A percentile compares a stretch with the other conserved stretches of the same genome.
Conservation (phyloP, 306 rosid species). For the Corylus heterophylla region DNA sequence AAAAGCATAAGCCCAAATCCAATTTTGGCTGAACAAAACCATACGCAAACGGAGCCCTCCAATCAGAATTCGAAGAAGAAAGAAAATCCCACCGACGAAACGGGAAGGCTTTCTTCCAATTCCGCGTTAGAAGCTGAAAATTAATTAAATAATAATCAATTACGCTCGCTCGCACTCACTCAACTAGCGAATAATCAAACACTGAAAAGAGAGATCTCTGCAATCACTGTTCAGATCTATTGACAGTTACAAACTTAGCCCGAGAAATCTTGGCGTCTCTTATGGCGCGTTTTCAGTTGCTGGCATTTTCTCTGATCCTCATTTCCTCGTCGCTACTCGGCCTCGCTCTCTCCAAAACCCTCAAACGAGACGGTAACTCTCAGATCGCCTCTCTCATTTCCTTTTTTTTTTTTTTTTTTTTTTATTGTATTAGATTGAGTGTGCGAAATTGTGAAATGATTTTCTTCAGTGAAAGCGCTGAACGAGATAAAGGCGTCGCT, state of each 20-base stretch:
- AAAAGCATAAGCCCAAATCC: neutral
- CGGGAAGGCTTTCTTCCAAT: neutral
- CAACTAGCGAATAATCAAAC: constrained; percentile 26
- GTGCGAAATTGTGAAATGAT: constrained; percentile 13
- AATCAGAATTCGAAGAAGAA: neutral
- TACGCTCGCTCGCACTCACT: neutral
- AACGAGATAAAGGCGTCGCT: constrained; percentile 98
- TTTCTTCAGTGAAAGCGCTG: constrained; percentile 81
- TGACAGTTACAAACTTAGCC: neutral
- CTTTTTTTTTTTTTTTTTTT: neutral
- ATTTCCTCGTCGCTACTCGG: constrained; percentile 40
- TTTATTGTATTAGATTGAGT: constrained; percentile 5
- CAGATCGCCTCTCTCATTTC: constrained; percentile 16
- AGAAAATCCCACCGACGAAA: neutral
- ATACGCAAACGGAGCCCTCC: neutral
- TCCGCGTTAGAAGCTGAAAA: constrained; percentile 31
- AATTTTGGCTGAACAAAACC: too few relatives aligned
- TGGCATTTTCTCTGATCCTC: constrained; percentile 41
- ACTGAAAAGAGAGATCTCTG: constrained; percentile 9
- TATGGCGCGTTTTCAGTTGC: constrained; percentile 50
- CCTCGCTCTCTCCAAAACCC: constrained; percentile 72
- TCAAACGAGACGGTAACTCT: constrained; percentile 84
- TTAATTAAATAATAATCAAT: constrained; percentile 28
- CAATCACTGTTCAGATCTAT: constrained; percentile 31
- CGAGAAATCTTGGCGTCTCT: neutral